phyloP scores from a whole-genome alignment of 2,329 filamentous ascomycete genomes.

The Epichloe festucae region DNA sequence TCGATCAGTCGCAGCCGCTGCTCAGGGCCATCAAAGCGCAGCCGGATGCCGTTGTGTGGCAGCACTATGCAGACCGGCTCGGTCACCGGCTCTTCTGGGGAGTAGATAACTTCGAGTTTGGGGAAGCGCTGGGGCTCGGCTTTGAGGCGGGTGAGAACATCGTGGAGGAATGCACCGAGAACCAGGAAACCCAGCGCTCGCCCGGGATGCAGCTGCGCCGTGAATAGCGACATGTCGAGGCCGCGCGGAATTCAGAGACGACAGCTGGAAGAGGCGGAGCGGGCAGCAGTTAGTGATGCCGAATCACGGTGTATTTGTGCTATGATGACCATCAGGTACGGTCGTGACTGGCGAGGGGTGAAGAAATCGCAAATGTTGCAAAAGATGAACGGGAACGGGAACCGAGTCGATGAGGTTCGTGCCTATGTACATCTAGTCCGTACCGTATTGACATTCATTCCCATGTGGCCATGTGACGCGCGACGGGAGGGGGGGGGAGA shows the following conservation, averaged over 20 bases:
- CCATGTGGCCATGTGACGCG: conserved; percentile 4
- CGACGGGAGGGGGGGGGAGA: not conserved
- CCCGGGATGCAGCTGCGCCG: conserved; percentile 52
- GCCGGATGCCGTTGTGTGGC: conserved; percentile 72
- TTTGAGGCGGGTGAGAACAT: conserved; percentile 77
- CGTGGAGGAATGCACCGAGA: conserved; percentile 82
- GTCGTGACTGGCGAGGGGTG: not conserved
- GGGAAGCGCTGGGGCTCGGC: conserved; percentile 72
- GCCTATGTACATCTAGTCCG: too few species aligned
- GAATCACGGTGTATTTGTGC: not conserved
- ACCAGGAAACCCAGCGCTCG: conserved; percentile 56
- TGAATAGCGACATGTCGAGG: conserved; percentile 34
- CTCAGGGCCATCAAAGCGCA: conserved; percentile 88
- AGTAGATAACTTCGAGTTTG: conserved; percentile 71
- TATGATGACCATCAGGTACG: not conserved
- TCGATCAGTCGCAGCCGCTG: conserved; percentile 87
- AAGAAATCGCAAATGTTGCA: not conserved
- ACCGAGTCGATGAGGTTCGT: not conserved
- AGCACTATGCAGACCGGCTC: conserved; percentile 65
- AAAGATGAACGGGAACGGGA: not conserved
- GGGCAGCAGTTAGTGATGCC: not conserved
- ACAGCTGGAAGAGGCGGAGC: not conserved
- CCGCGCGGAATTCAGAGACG: not conserved
- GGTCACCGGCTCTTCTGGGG: conserved; percentile 57
- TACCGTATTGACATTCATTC: too few species aligned